These are phyloP conservation scores for Colletotrichum orbiculare DNA, from an alignment of 2,329 filamentous ascomycete species.

Conservation along the genomic window DNA sequence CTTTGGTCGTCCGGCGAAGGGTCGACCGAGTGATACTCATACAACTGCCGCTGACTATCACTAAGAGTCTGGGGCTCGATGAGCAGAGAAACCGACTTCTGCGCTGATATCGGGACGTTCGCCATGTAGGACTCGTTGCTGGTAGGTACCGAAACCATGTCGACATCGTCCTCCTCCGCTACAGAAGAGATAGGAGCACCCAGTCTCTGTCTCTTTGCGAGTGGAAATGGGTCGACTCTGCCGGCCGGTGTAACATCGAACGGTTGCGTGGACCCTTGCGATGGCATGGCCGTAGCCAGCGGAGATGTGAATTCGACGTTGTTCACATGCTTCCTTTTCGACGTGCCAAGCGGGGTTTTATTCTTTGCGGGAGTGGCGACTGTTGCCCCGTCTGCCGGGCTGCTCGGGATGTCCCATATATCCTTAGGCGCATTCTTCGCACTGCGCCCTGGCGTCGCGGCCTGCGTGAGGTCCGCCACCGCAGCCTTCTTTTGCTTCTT, in stretches of 20 bases:
- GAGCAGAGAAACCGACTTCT: slow-evolving; percentile 43
- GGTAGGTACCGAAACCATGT: slow-evolving; percentile 38
- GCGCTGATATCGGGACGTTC: slow-evolving; percentile 24
- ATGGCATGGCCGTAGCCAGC: slow-evolving; percentile 11
- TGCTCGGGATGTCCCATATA: slow-evolving; percentile 59
- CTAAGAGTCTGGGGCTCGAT: slow-evolving; percentile 49
- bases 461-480: slow-evolving; percentile 45
- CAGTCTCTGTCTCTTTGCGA: slow-evolving; percentile 6
- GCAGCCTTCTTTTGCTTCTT: slow-evolving; percentile 23
- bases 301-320: slow-evolving; percentile 23
- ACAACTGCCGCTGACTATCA: slow-evolving; percentile 51
- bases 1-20: slow-evolving; percentile 37
- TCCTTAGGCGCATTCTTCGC: slow-evolving; percentile 42
- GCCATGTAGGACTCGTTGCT: slow-evolving; percentile 25
- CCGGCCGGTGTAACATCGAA: slow-evolving; percentile 28
- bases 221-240: slow-evolving; percentile 4
- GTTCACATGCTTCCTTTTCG: slow-evolving; percentile 29
- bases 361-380: slow-evolving; percentile 9
- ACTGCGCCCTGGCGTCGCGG: slow-evolving; percentile 45
- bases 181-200: background rate
- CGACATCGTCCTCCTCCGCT: slow-evolving; percentile 38
- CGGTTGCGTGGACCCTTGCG: slow-evolving; percentile 22
- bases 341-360: slow-evolving; percentile 11
- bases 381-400: slow-evolving; percentile 44
- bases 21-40: slow-evolving; percentile 48